Evolutionary conservation across 2,329 filamentous ascomycete genomes (phyloP), one percentile per base, ranked within the genome.

Genomic region (Hymenoscyphus scutula): DNA sequence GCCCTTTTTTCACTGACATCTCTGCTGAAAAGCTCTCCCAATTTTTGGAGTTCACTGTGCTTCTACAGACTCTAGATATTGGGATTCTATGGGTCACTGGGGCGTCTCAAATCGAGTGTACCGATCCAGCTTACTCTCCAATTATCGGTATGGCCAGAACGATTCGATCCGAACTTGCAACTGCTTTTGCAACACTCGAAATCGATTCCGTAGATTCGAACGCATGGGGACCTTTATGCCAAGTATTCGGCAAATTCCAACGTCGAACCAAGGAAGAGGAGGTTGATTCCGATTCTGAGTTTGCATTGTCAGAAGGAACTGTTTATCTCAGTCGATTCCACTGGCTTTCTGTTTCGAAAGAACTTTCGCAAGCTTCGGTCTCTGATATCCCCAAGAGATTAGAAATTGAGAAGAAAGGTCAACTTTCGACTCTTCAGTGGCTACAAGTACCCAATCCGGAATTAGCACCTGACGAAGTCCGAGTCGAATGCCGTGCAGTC

Each of bases 1-100:
- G 58, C 0, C 66, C 69, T 1, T 72, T 72, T 54, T 67, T 75
- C 51, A 64, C 70, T 3, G 58, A 68, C 15, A 64, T 73, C n/a
- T 61, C 59, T 4, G 60, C 63, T 15, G 3, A 56, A 5, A 19
- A 56, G 55, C 63, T 68, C 27, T n/a, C 53, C 10, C 25, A 19
- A n/a, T n/a, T 67, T 70, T 38, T 30, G 53, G 25, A 37, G 32
- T 38, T 62, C 25, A 25, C 68, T 3, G 41, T 34, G 34, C 27
- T 58, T 29, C 37, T 57, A 30, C 32, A 51, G 29, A 32, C 32
- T 17, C 56, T 45, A 13, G 51, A 41, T 11, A 15, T 68, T 17
- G 53, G 45, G 13, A 25, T 68, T 23, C 60, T 72, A 11, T 72
- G 70, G 71, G 32, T 71, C 13, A 71, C 68, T 1, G 53, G 38